Evolutionary conservation across 2,329 filamentous ascomycete species (phyloP).

Genomic region (Talaromyces pinophilus): DNA sequence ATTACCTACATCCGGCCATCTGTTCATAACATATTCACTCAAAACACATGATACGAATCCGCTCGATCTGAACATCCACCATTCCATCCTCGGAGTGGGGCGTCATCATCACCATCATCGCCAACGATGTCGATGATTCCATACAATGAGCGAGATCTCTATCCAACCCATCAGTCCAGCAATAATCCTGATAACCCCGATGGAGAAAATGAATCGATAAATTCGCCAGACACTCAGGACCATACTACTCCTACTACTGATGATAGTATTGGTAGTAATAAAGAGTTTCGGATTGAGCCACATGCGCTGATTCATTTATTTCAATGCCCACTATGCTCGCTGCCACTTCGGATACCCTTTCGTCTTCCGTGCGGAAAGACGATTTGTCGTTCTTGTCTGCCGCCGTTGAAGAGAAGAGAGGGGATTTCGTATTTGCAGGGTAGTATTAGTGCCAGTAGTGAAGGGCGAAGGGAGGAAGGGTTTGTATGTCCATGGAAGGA

Average conservation of each 20-base stretch:
- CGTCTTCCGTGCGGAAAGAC: constrained; percentile 80
- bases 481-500: constrained; percentile 67
- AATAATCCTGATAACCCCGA: not conserved
- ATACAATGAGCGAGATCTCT: constrained; percentile 10
- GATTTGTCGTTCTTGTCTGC: constrained; percentile 74
- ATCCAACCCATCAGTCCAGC: not conserved
- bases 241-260: not conserved
- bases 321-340: constrained; percentile 75
- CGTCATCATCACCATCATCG: not conserved
- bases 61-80: not conserved
- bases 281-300: constrained; percentile 12
- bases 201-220: not conserved
- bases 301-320: constrained; percentile 69
- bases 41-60: not conserved
- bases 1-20: not conserved
- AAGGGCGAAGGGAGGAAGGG: constrained; percentile 57
- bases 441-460: not conserved
- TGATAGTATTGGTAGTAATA: not conserved
- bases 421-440: constrained; percentile 77
- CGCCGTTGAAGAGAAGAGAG: constrained; percentile 62
- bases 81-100: constrained; percentile 5
- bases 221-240: not conserved
- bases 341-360: constrained; percentile 66
- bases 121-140: constrained; percentile 14
- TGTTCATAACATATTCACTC: not conserved